Evolutionary conservation across 75 land plant genomes (phyloP).

Genomic region (Sequoia sempervirens): DNA sequence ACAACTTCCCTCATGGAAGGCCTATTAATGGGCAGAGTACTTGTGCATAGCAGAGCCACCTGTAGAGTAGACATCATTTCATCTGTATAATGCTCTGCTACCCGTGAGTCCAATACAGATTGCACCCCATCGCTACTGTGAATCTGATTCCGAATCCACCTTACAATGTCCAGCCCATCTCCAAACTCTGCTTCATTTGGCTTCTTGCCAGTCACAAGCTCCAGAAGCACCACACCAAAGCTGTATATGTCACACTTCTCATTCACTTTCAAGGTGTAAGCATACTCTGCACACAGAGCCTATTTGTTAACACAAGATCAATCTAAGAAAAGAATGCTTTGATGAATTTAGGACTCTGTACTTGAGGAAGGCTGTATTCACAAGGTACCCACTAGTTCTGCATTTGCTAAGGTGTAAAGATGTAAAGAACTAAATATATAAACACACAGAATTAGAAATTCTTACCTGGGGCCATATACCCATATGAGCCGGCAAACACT

Average conservation of each 20-base stretch:
- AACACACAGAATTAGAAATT: background rate
- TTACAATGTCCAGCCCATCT: conserved; percentile 26
- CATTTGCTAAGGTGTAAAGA: background rate
- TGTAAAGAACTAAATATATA: background rate
- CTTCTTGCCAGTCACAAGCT: conserved; percentile 31
- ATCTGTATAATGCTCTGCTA: background rate
- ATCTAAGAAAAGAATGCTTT: background rate
- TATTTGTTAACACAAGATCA: background rate
- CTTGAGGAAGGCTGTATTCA: background rate
- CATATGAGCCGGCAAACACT: conserved; percentile 63
- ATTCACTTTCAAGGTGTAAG: conserved; percentile 31
- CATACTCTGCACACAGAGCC: conserved; percentile 26
- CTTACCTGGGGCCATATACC: conserved; percentile 33
- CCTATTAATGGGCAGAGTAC: conserved; percentile 16
- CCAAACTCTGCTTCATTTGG: conserved; percentile 31
- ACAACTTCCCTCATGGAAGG: conserved; percentile 32
- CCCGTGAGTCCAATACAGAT: background rate
- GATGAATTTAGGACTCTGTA: background rate
- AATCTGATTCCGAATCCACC: conserved; percentile 26
- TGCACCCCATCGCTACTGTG: background rate
- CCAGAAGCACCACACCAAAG: conserved; percentile 39
- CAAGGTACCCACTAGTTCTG: background rate
- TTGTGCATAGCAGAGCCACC: conserved; percentile 29
- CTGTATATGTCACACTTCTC: conserved; percentile 47
- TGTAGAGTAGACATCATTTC: background rate